phyloP scores from a whole-genome alignment of 2,329 filamentous ascomycete species.

The Colletotrichum tropicicola region DNA sequence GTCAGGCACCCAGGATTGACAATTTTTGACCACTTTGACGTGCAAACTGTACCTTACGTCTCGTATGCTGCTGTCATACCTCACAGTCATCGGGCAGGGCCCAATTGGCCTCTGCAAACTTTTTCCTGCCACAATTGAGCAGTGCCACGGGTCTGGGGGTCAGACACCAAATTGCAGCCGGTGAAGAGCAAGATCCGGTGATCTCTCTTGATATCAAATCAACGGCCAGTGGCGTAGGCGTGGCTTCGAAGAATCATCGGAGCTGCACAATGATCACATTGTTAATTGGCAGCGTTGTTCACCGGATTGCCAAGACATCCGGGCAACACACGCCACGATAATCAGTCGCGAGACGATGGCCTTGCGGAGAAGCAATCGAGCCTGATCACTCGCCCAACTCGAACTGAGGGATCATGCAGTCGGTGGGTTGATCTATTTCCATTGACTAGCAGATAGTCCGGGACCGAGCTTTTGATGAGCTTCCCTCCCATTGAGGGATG shows the following conservation, averaged over 20 bases:
- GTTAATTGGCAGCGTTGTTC: not conserved
- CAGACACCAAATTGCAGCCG: not conserved
- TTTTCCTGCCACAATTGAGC: not conserved
- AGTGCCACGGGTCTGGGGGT: not conserved
- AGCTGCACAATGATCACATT: not conserved
- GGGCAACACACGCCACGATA: not conserved
- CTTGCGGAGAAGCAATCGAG: not conserved
- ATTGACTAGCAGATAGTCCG: not conserved
- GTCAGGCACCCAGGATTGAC: not conserved
- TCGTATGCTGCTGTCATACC: slow-evolving; percentile 22
- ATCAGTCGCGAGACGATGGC: not conserved
- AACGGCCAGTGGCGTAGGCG: not conserved
- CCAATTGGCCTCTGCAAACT: not conserved
- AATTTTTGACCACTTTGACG: not conserved
- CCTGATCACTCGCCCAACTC: slow-evolving; percentile 2
- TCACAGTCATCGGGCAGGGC: not conserved
- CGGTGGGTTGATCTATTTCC: not conserved
- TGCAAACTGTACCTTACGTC: slow-evolving; percentile 13
- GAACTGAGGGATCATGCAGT: not conserved
- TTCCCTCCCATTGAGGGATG: not conserved
- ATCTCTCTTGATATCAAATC: not conserved
- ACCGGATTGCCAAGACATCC: not conserved
- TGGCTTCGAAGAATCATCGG: not conserved
- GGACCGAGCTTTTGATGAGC: not conserved
- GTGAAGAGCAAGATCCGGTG: not conserved